Evolutionary conservation across 2,329 filamentous ascomycete genomes (phyloP), one percentile per base, ranked within the genome.

Genomic region (Plenodomus tracheiphilus): DNA sequence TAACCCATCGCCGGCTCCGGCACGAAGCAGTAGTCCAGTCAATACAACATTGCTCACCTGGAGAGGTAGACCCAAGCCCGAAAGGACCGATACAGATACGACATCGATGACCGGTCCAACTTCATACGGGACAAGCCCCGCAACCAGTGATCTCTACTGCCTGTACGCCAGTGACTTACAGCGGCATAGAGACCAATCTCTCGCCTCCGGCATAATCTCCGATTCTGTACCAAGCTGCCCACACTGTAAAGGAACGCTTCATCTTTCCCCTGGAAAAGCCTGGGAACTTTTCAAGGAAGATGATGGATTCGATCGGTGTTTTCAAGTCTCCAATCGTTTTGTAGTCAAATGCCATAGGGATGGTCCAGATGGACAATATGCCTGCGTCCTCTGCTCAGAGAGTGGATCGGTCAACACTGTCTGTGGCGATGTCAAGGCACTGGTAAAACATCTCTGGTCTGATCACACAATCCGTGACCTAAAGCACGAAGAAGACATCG

Each of bases 371-470:
- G 66, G 62, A 10, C 68, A 68, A 18, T 72, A 71, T 47, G 58
- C 62, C 2, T 72, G 69, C 30, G 64, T 71, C 7, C 53, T 72
- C 1, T 72, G 69, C 43, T 62, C 63, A n/a, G 52, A 53, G 34
- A 51, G 58, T 25, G 51, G 43, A 0, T 53, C 53, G 17, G 54
- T 59, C 3, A 61, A 70, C n/a, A 69, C 69, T 0, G 58, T 72
- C 0, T 72, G 69, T 42, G 68, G 69, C 8, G 69, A 72, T 39
- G 69, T 72, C 1, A 71, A 69, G 39, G 69, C 68, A 6, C 59
- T 72, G 3, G 54, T 72, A 7, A 58, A 63, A 36, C 69, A 72
- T 42, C 59, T 72, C 19, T 72, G 64, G 52, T 60, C 64, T 39
- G 69, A 72, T 25, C 69, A 72, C 41, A 49, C 52, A 11, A 56